Base-by-base conservation (phyloP, 345 rosid species). In the Citrus unshiu region DNA sequence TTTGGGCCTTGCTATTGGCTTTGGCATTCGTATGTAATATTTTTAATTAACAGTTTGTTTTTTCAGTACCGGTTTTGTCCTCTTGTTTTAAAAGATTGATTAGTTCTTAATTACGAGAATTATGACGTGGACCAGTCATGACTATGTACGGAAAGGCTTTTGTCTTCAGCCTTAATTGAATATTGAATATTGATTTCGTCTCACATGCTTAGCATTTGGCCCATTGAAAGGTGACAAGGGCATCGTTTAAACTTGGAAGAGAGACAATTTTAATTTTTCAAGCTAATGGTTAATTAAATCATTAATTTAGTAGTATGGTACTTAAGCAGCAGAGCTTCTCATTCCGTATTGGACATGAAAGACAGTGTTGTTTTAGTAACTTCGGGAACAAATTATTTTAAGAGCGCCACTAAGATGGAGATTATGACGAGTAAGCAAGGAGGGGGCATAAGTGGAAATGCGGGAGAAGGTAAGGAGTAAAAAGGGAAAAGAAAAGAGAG, bases 81-180 rank as follows among this genome's bases (percentile, higher is more conserved):
- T 70, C 61, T 13, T 6, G 7, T 79, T 12, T 12, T 66, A 68
- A 73, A 71, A 68, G n/a, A 6, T 67, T 59, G 70, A 5, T 54
- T 59, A 73, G 32, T 60, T 76, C 62, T 59, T 51, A 34, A 22
- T 65, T 61, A 32, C 51, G 30, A 37, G 75, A 70, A 76, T 83
- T 35, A 77, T 24, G 80, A 9, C 6, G 46, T 19, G 34, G 58
- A 30, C 4, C 43, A 58, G 56, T 16, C 25, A 59, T 27, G 25
- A 30, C 74, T 27, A 63, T 73, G 77, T 72, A 2, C 39, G 83
- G 85, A 73, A 79, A 83, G 63, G 51, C 62, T 25, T 68, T 43
- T 24, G 71, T n/a, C 27, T 71, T 75, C 4, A 54, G 29, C 49
- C 7, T 54, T 54, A 54, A 54, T 25, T 39, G 14, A 64, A 29